These are phyloP conservation scores for Shiraia sp. DNA, from an alignment of 2,329 filamentous ascomycete species.

Conservation along the genomic window DNA sequence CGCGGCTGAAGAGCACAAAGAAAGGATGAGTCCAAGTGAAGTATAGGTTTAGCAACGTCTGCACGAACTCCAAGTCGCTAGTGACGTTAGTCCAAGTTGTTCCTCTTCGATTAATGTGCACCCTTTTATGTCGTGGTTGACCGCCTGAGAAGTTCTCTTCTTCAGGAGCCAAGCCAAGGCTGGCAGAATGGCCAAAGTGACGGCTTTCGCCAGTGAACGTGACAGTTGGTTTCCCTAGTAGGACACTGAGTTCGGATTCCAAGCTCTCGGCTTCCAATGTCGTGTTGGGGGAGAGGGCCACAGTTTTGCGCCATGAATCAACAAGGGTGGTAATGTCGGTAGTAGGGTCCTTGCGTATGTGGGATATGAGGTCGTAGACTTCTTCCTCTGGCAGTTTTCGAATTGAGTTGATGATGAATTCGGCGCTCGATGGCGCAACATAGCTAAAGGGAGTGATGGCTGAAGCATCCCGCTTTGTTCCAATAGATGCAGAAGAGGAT, in stretches of 20 bases:
- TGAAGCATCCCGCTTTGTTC: slow-evolving; percentile 37
- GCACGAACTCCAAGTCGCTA: slow-evolving; percentile 60
- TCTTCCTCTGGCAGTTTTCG: slow-evolving; percentile 51
- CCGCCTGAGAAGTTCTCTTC: slow-evolving; percentile 36
- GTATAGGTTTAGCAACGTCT: slow-evolving; percentile 68
- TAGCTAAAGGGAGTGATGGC: slow-evolving; percentile 12
- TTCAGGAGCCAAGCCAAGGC: slow-evolving; percentile 41
- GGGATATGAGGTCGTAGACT: slow-evolving; percentile 48
- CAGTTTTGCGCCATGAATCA: slow-evolving; percentile 46
- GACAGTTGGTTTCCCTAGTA: slow-evolving; percentile 43
- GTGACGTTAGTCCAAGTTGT: slow-evolving; percentile 65
- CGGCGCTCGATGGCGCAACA: slow-evolving; percentile 20
- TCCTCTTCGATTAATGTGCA: slow-evolving; percentile 19
- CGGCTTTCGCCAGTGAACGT: slow-evolving; percentile 40
- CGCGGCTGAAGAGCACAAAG: slow-evolving; percentile 72
- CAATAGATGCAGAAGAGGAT: slow-evolving; percentile 17
- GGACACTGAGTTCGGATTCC: slow-evolving; percentile 41
- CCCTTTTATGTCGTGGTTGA: slow-evolving; percentile 12
- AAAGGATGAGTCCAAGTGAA: slow-evolving; percentile 76
- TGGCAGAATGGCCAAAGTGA: slow-evolving; percentile 45
- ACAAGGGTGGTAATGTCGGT: slow-evolving; percentile 47
- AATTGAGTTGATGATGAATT: slow-evolving; percentile 50
- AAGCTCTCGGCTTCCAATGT: slow-evolving; percentile 31
- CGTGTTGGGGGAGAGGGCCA: slow-evolving; percentile 37
- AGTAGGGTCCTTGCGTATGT: slow-evolving; percentile 47